Percentiles rank a stretch among this genome's conserved stretches.
Evolutionary conservation across 495 filamentous ascomycete species (phyloP).

Genomic region (Penicillium silybi): DNA sequence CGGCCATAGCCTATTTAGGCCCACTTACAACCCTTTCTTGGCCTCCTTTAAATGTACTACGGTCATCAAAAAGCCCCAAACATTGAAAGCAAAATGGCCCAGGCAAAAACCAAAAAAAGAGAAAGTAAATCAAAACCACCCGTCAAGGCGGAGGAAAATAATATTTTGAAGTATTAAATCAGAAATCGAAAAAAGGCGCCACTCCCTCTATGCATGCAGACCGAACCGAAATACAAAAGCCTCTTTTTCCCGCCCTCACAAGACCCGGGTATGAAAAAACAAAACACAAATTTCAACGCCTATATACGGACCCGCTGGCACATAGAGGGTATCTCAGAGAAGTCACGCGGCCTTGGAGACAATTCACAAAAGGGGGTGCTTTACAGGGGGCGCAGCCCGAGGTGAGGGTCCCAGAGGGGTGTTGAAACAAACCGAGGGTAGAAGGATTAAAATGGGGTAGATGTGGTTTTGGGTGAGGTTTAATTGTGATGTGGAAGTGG

Average conservation of each 20-base stretch:
- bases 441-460: slow-evolving; percentile 1
- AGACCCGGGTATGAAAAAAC: background rate
- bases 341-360: slow-evolving; percentile 13
- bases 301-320: slow-evolving; percentile 27
- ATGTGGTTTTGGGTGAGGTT: background rate
- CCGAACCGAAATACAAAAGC: slow-evolving; percentile 2
- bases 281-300: slow-evolving; percentile 17
- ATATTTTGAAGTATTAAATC: slow-evolving; percentile 3
- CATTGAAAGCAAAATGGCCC: too few relatives aligned
- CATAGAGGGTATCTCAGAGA: slow-evolving; percentile 27
- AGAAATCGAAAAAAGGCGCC: slow-evolving; percentile 5
- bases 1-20: too few relatives aligned
- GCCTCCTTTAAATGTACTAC: too few relatives aligned
- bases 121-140: background rate
- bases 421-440: background rate
- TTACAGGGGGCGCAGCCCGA: slow-evolving; percentile 1
- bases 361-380: slow-evolving; percentile 4
- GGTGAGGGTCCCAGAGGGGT: slow-evolving; percentile 7
- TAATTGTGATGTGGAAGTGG: background rate
- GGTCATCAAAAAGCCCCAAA: too few relatives aligned
- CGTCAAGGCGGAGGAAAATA: background rate
- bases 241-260: slow-evolving; percentile 1
- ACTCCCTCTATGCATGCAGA: slow-evolving; percentile 17
- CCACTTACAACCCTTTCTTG: too few relatives aligned
- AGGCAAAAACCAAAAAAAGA: too few relatives aligned